Evolutionary conservation across 2,329 filamentous ascomycete species (phyloP), one percentile per base, ranked within the genome.

Genomic region (Diplodia mutila): DNA sequence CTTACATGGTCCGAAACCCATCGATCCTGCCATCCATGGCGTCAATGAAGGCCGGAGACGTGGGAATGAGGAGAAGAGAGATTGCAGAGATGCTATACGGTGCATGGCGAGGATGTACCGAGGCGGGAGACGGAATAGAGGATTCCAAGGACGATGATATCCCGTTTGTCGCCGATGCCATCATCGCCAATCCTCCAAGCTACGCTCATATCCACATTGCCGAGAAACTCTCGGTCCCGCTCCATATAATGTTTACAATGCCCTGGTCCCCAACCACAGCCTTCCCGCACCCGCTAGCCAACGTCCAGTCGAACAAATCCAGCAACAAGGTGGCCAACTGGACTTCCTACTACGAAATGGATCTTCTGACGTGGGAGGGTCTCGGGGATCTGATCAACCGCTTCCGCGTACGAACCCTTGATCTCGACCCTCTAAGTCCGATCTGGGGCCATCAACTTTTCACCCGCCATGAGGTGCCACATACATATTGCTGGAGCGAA

Each of bases 181-280:
- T 93, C 70, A 92, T 93, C 71, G 90, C 91, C 2, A 93, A 93
- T 69, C 91, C 91, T 3, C 91, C 91, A 0, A 92, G 89, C 73
- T 93, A 92, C 76, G 91, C 90, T 0, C 90, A 92, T 71, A 84
- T 92, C 4, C 91, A 93, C 73, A 86, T 90, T 69, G 91, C 91
- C 1, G 90, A 93, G 78, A 90, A 90, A 75, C 77, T 93, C 70
- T 90, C 90, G 0, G 87, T 93, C 29, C 91, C 91, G 0, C 75
- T 93, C 18, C 91, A 93, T 72, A 87, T 97, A 79, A 96, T 97
- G 91, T 97, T 97, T 80, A 97, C 93, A 68, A 90, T 94, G 67
- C 91, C 91, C 0, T 94, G 92, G 73, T 91, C 88, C 0, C 90
- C 91, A 0, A 94, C 91, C 0, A 85, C 89, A 66, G 84, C 87